Conservation (phyloP, 805 yeast species). For the Saccharomyces mikatae region DNA sequence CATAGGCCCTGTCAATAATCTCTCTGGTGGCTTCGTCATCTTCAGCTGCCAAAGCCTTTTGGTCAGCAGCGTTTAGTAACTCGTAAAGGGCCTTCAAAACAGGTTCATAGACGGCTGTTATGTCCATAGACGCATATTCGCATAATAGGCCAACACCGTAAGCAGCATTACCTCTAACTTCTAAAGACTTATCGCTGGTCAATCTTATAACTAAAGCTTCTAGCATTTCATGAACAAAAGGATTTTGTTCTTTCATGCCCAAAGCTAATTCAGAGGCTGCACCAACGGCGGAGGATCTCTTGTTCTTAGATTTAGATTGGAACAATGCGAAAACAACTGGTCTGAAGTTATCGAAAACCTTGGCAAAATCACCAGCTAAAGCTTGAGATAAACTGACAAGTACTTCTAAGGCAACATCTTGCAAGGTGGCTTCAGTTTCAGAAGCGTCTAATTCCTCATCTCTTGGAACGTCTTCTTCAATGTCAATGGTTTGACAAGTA, state of each 20-base stretch:
- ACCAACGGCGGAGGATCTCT: constrained; percentile 80
- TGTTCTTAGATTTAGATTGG: constrained; percentile 55
- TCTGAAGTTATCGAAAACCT: constrained; percentile 65
- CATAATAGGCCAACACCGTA: constrained; percentile 84
- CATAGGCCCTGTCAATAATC: constrained; percentile 72
- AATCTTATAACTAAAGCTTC: constrained; percentile 62
- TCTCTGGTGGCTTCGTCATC: constrained; percentile 73
- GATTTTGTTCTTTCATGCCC: constrained; percentile 60
- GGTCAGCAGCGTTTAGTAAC: constrained; percentile 70
- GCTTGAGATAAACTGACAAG: constrained; percentile 67
- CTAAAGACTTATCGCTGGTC: constrained; percentile 67
- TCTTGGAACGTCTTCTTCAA: constrained; percentile 52
- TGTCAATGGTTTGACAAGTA: constrained; percentile 71
- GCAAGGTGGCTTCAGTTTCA: constrained; percentile 58
- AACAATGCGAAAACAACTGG: constrained; percentile 51
- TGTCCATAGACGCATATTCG: constrained; percentile 42
- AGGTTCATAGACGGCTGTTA: constrained; percentile 55
- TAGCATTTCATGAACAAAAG: constrained; percentile 61
- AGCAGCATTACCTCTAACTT: constrained; percentile 91
- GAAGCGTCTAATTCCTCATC: constrained; percentile 49
- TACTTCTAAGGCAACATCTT: constrained; percentile 81
- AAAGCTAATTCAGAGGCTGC: constrained; percentile 82
- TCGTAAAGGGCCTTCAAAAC: constrained; percentile 62
- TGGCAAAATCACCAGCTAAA: constrained; percentile 70
- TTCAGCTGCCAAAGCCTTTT: constrained; percentile 45